Evolutionary conservation across 805 yeast genomes (phyloP), one percentile per base, ranked within the genome.

Genomic region (Ascoidea asiatica): DNA sequence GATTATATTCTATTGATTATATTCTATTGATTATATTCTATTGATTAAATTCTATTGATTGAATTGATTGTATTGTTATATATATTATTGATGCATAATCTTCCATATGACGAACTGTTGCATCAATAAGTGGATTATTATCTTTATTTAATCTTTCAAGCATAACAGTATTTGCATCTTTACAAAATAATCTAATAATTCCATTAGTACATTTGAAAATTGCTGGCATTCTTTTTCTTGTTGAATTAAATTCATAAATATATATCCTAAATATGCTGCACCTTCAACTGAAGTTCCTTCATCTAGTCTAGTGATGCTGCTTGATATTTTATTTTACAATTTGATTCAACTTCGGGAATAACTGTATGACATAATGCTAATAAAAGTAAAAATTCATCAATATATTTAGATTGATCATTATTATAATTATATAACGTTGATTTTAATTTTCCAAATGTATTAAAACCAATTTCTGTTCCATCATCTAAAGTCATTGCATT

Each of bases 221-320:
- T 0, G 97, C 90, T 43, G 95, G 84, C 99, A 92, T 92, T 65
- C 99, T 77, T n/a, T 92, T 92, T 63, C 99, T 75, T 0, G 98
- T 90, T 1, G 97, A 90, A 60, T 94, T 92, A 66, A 92, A 92
- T 59, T 92, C 98, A 65, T 97, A 92, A 44, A 92, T 77, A 54
- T 78, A 58, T 82, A 92, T 0, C 97, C 97, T 41, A 89, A 65
- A 55, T 68, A 70, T 0, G 97, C 92, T n/a, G 95, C 97, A 46
- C 99, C 99, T 54, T 89, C 88, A 2, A 92, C 99, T 49, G 94
- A 69, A 0, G 99, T 98, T 43, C 98, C 98, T 67, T 94, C 98
- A 65, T 92, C 99, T 0, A 98, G 98, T 0, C 97, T 88, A n/a
- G n/a, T n/a, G n/a, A n/a, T 0, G 98, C 96, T 1, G 99, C 97